These are phyloP conservation scores for Paramecium caudatum DNA, from an alignment of 73 alveolate species.

Conservation along the genomic window DNA sequence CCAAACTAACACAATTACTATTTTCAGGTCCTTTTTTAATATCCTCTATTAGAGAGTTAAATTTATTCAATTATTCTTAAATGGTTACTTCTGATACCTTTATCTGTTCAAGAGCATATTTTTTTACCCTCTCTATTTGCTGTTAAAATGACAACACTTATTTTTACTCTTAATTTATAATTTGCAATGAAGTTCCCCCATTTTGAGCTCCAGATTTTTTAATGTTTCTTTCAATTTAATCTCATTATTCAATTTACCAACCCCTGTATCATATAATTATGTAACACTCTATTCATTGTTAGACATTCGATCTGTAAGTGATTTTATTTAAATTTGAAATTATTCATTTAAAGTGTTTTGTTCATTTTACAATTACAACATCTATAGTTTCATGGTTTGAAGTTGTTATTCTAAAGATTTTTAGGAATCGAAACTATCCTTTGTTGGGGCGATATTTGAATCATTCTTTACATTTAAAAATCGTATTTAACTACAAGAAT, in stretches of 20 bases:
- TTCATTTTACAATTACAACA: conserved; percentile 34
- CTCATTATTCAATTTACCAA: conserved; percentile 27
- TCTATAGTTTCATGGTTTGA: background rate
- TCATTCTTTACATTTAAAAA: background rate
- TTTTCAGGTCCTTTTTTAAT: background rate
- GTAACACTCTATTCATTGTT: conserved; percentile 14
- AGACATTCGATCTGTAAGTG: background rate
- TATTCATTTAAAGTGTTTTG: conserved; percentile 35
- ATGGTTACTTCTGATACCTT: conserved; percentile 19
- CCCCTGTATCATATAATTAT: conserved; percentile 38
- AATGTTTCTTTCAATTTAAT: background rate
- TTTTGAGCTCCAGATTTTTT: background rate
- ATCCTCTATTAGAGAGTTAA: background rate
- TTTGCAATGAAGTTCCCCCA: background rate
- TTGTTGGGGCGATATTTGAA: background rate
- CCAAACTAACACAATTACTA: background rate
- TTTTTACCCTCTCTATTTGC: conserved; percentile 6
- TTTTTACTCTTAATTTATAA: background rate
- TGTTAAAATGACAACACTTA: background rate
- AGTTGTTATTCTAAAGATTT: background rate
- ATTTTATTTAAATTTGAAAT: conserved; percentile 60
- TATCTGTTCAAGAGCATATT: background rate
- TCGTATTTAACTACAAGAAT: conserved; percentile 33
- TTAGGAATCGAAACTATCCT: conserved; percentile 8
- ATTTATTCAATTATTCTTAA: background rate